phyloP scores from a whole-genome alignment of 345 rosid genomes.

The Gossypium australe region DNA sequence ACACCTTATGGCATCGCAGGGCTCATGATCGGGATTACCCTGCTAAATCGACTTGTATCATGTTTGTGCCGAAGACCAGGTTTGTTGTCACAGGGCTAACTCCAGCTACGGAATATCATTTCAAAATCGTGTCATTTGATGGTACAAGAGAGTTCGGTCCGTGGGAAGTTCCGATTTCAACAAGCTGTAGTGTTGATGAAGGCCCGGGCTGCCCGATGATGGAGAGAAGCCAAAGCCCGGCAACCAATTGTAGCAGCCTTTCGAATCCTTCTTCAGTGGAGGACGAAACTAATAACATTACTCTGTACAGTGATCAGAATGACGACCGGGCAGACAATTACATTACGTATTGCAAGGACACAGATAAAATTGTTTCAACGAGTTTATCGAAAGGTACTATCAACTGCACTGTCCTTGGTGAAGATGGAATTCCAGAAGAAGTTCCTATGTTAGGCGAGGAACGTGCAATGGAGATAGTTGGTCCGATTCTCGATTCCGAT shows the following conservation, averaged over 20 bases:
- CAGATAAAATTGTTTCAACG: slow-evolving; percentile 33
- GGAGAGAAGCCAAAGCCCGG: slow-evolving; percentile 90
- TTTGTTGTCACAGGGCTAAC: slow-evolving; percentile 59
- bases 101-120: slow-evolving; percentile 61
- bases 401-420: slow-evolving; percentile 22
- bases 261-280: slow-evolving; percentile 77
- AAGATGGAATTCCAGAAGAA: slow-evolving; percentile 26
- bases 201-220: slow-evolving; percentile 33
- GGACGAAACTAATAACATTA: slow-evolving; percentile 65
- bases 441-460: slow-evolving; percentile 32
- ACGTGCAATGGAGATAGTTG: slow-evolving; percentile 15
- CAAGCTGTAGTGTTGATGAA: slow-evolving; percentile 33
- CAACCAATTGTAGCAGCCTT: slow-evolving; percentile 82
- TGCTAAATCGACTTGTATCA: slow-evolving; percentile 62
- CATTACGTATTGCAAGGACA: slow-evolving; percentile 26
- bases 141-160: slow-evolving; percentile 42
- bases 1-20: slow-evolving; percentile 80
- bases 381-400: slow-evolving; percentile 25
- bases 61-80: slow-evolving; percentile 51
- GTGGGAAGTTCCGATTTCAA: slow-evolving; percentile 49
- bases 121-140: slow-evolving; percentile 52
- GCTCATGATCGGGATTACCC: slow-evolving; percentile 45
- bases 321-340: slow-evolving; percentile 41
- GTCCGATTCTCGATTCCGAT: slow-evolving; percentile 29
- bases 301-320: slow-evolving; percentile 34